Evolutionary conservation across 2,329 filamentous ascomycete species (phyloP).

Genomic region (Epichloe brachyelytri): DNA sequence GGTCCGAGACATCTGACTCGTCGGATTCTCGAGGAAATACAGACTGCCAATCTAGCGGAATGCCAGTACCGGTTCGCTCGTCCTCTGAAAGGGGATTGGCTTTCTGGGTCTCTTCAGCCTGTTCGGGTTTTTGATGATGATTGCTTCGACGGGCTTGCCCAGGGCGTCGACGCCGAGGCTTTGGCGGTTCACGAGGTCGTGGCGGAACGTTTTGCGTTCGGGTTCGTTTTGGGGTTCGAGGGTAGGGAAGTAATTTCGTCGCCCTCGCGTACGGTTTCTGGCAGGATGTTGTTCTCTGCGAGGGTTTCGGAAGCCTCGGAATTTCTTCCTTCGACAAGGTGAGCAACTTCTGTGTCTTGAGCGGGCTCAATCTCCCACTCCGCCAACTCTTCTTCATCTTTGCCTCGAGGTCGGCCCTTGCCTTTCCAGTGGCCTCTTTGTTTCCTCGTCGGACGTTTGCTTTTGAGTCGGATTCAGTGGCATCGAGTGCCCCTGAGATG

Average conservation of each 20-base stretch:
- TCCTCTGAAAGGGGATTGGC: constrained; percentile 9
- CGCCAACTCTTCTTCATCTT: constrained; percentile 3
- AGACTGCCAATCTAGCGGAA: constrained; percentile 19
- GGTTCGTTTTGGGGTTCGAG: background rate
- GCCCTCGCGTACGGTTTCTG: background rate
- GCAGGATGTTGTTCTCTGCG: background rate
- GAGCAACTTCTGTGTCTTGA: background rate
- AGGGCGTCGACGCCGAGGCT: constrained; percentile 20
- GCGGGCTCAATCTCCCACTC: constrained; percentile 6
- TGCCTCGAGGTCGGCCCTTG: constrained; percentile 1
- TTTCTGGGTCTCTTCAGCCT: constrained; percentile 12
- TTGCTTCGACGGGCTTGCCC: constrained; percentile 27
- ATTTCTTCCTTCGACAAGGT: background rate
- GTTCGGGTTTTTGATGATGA: constrained; percentile 32
- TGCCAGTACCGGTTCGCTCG: constrained; percentile 4
- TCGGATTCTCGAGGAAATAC: constrained; percentile 16
- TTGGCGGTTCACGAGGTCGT: constrained; percentile 17
- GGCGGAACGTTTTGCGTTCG: constrained; percentile 7
- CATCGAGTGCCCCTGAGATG: constrained; percentile 8
- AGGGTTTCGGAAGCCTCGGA: background rate
- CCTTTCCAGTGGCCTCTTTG: background rate
- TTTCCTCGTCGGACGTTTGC: background rate
- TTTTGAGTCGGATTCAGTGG: background rate
- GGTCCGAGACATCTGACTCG: constrained; percentile 15
- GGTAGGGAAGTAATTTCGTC: background rate